Evolutionary conservation across 2,329 filamentous ascomycete genomes (phyloP).

Genomic region (Penicillium sp.): DNA sequence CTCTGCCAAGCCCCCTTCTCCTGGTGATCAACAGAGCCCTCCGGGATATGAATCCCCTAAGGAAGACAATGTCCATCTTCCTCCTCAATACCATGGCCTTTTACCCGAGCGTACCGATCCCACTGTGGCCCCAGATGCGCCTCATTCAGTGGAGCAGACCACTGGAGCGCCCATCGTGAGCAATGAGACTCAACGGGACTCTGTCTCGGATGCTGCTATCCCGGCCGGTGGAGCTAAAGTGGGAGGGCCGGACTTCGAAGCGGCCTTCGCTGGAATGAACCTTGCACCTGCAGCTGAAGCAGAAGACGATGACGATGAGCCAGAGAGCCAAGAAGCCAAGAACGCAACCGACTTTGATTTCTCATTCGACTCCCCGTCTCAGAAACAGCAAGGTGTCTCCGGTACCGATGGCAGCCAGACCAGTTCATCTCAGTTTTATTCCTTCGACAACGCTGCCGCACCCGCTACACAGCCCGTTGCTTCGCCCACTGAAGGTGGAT

Average conservation of each 20-base stretch:
- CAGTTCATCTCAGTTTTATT: slow-evolving; percentile 40
- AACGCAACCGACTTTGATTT: slow-evolving; percentile 46
- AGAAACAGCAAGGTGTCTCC: slow-evolving; percentile 27
- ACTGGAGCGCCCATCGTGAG: slow-evolving; percentile 40
- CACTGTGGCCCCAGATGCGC: slow-evolving; percentile 39
- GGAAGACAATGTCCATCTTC: slow-evolving; percentile 30
- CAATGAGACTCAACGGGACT: slow-evolving; percentile 33
- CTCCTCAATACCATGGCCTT: slow-evolving; percentile 42
- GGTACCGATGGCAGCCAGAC: slow-evolving; percentile 20
- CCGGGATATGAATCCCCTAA: slow-evolving; percentile 38
- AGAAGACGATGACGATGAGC: slow-evolving; percentile 55
- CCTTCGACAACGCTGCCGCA: slow-evolving; percentile 32
- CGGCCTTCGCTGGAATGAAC: slow-evolving; percentile 47
- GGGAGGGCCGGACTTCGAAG: slow-evolving; percentile 46
- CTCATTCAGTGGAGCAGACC: slow-evolving; percentile 39
- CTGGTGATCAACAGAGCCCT: slow-evolving; percentile 59
- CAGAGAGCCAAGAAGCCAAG: slow-evolving; percentile 34
- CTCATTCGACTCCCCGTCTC: slow-evolving; percentile 45
- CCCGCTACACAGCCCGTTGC: slow-evolving; percentile 42
- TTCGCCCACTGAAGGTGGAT: slow-evolving; percentile 40
- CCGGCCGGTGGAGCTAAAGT: slow-evolving; percentile 31
- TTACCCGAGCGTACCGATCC: slow-evolving; percentile 42
- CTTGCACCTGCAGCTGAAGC: slow-evolving; percentile 47
- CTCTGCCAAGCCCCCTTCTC: slow-evolving; percentile 48
- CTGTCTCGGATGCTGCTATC: slow-evolving; percentile 14